Base-by-base conservation (phyloP, 2,329 filamentous ascomycete genomes). In the Ophiocordyceps polyrhachis-furcata region DNA sequence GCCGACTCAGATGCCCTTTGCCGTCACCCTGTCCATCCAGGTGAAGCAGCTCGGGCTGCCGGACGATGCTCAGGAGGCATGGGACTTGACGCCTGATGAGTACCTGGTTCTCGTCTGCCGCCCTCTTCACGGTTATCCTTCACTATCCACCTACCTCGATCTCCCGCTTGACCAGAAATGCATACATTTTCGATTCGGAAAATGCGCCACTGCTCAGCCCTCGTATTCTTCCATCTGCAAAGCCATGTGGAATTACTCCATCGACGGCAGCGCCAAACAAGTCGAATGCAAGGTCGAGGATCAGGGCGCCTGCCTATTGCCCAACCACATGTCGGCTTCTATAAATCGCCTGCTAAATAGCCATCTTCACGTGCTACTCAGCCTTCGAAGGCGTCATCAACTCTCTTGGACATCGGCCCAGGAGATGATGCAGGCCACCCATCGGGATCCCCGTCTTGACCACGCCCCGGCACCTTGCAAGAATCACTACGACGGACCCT, bases 101-200 rank as follows among this genome's bases (percentile, higher is more conserved):
- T 88, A 89, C 53, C 59, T 93, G 37, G 72, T 89, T 5, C 66
- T 93, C 5, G 65, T 94, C 20, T 70, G 91, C 40, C 71, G 72
- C 32, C 82, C 82, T 50, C 62, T 68, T 0, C 58, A 60, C n/a
- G 68, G 65, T 0, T 93, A 93, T 58, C 68, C 66, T 29, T 63
- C 65, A 3, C 63, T 82, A 43, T 70, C 80, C 15, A 56, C 71
- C 0, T 57, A 83, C 11, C 55, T 73, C 14, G 55, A 58, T 58
- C 63, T 45, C 55, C 68, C 45, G 55, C 37, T 50, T 52, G 42
- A 56, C 53, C 46, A 58, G 59, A 62, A 17, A 50, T 59, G 43
- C 38, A 47, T 55, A 50, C 63, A 69, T 3, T 80, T 88, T 56
- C 72, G 77, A 7, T 68, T 91, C 21, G 83, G 83, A 1, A 74